Percentiles rank a stretch among this genome's conserved stretches.
Conservation (phyloP, 306 rosid species). For the Fragaria ananassa region DNA sequence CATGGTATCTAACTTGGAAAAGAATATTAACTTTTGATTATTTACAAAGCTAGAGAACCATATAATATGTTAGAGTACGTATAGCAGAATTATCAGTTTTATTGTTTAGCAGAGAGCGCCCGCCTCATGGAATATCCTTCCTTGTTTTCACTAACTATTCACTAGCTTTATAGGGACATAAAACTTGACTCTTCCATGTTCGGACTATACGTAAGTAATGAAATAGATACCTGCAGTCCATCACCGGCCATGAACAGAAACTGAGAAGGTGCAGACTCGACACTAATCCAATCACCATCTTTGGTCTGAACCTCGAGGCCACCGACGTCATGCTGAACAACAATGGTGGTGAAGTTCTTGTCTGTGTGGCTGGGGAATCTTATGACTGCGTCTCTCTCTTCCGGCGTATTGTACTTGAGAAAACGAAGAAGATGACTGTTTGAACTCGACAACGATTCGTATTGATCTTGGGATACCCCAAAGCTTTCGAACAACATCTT, state of each 20-base stretch:
- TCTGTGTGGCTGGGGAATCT: slow-evolving; percentile 10
- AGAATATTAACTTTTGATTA: too few species aligned
- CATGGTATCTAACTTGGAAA: too few species aligned
- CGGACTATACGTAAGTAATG: too few species aligned
- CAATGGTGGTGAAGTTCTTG: slow-evolving; percentile 8
- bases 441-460: neutral
- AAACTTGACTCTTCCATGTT: too few species aligned
- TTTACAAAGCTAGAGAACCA: too few species aligned
- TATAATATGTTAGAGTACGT: too few species aligned
- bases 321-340: neutral
- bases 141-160: too few species aligned
- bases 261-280: neutral
- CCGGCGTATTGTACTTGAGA: neutral
- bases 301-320: slow-evolving; percentile 10
- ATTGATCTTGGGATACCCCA: neutral
- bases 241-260: neutral
- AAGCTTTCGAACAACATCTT: neutral
- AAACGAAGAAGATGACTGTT: slow-evolving; percentile 15
- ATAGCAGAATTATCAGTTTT: neutral
- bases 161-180: too few species aligned
- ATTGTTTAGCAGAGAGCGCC: neutral
- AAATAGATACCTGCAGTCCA: slow-evolving; percentile 1
- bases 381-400: neutral
- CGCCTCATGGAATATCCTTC: neutral
- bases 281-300: slow-evolving; percentile 3